Evolutionary conservation across 345 rosid species (phyloP), one percentile per base, ranked within the genome.

Genomic region (Eucalyptus virginea): DNA sequence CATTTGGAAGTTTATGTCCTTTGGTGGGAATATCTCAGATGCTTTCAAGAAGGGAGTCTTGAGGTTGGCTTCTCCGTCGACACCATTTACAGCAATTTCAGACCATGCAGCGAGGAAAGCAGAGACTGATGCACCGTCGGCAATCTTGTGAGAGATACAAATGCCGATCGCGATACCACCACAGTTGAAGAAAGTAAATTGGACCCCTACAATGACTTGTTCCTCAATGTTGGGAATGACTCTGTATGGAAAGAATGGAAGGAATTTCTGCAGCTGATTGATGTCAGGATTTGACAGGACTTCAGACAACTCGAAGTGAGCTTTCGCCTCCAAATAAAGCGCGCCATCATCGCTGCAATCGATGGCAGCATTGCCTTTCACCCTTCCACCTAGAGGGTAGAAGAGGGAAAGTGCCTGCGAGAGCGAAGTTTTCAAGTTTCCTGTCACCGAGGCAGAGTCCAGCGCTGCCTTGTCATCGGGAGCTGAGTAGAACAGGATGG

Each of bases 311-410:
- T 40, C 10, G 23, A 26, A 26, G 34, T 69, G 47, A 42, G 48
- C 62, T 62, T 72, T 77, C 6, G 81, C 87, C 86, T 87, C 89
- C 44, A 45, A 9, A n/a, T 67, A 87, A 30, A 81, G 89, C 19
- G 54, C 87, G 4, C 89, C 91, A 6, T 54, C 81, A 32, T 87
- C 87, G n/a, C 21, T 87, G 91, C 88, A 87, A 42, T 89, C 81
- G 13, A 89, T 28, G 37, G 60, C 37, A 17, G 69, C 32, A 30
- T 87, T 89, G 45, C 83, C 89, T 26, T 87, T 87, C 32, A 89
- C 18, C 87, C 91, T 87, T 54, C 91, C 91, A 4, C 77, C 60
- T 26, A 89, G 87, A 9, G 87, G 91, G 87, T 89, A 89, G 87
- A 52, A 89, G 19, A 45, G 87, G 32, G 77, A 30, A 7, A 89